phyloP scores from a whole-genome alignment of 257 asterid species.

The Ocimum tenuiflorum region DNA sequence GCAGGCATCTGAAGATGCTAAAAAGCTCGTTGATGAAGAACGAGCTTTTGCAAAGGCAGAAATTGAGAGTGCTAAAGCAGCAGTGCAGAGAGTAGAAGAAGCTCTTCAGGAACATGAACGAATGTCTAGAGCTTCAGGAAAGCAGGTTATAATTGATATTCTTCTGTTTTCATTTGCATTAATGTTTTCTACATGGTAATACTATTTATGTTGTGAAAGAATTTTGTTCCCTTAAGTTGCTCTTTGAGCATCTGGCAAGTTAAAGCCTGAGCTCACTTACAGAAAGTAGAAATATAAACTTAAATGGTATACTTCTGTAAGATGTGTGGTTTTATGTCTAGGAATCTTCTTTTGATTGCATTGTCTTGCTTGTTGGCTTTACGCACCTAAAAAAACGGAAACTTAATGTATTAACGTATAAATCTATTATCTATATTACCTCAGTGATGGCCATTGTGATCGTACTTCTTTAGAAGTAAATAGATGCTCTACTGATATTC shows the following conservation, averaged over 20 bases:
- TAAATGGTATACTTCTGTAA: neutral
- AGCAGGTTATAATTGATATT: constrained; percentile 51
- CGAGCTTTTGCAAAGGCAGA: constrained; percentile 86
- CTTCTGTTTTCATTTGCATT: constrained; percentile 2
- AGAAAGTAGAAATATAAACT: no score
- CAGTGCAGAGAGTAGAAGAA: constrained; percentile 96
- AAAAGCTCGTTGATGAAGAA: constrained; percentile 80
- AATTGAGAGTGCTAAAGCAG: constrained; percentile 92
- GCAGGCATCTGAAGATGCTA: constrained; percentile 98
- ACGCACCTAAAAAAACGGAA: neutral
- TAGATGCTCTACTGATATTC: neutral
- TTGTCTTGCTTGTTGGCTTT: neutral
- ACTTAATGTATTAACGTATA: neutral
- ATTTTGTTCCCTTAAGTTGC: neutral
- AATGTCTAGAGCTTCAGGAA: constrained; percentile 73
- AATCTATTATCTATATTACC: neutral
- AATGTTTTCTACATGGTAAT: neutral
- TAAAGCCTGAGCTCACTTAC: no score
- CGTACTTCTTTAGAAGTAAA: neutral
- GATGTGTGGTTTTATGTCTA: neutral
- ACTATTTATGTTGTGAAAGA: neutral
- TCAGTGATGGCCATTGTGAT: neutral
- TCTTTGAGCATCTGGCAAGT: neutral
- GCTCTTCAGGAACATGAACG: constrained; percentile 91
- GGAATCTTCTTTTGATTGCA: neutral